Conservation (phyloP, 2,329 filamentous ascomycete species). For the Aspergillus puulaauensis region DNA sequence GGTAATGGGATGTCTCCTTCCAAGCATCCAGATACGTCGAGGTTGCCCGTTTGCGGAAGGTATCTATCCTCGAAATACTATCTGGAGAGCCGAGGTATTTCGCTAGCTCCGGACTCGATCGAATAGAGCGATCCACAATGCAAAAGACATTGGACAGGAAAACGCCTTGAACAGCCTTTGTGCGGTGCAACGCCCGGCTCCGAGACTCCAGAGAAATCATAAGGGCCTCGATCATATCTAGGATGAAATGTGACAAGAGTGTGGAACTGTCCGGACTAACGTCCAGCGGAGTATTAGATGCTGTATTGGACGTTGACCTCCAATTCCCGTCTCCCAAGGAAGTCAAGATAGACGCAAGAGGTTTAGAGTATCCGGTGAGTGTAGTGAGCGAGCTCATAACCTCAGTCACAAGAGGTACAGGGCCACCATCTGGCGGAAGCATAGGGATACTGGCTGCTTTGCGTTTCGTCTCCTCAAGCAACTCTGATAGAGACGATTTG, state of each 20-base stretch:
- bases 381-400: constrained; percentile 83
- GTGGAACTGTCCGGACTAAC: constrained; percentile 84
- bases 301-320: constrained; percentile 63
- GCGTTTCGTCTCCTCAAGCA: constrained; percentile 79
- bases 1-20: constrained; percentile 79
- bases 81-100: constrained; percentile 64
- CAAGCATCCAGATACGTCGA: constrained; percentile 81
- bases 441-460: constrained; percentile 65
- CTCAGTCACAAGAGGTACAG: constrained; percentile 75
- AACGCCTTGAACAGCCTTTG: constrained; percentile 76
- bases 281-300: constrained; percentile 74
- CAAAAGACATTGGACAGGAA: constrained; percentile 88
- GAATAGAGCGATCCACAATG: constrained; percentile 80
- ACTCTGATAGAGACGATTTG: constrained; percentile 76
- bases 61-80: constrained; percentile 68
- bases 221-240: constrained; percentile 82
- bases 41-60: constrained; percentile 84
- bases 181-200: constrained; percentile 69
- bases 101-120: constrained; percentile 70
- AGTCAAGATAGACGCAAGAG: constrained; percentile 85
- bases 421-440: constrained; percentile 74
- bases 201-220: constrained; percentile 74
- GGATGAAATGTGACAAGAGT: constrained; percentile 85
- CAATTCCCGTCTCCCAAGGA: constrained; percentile 93
- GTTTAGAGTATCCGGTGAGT: constrained; percentile 81